Evolutionary conservation across 1,139 yeast species (phyloP), one percentile per base, ranked within the genome.

Genomic region (Candida sanyaensis): DNA sequence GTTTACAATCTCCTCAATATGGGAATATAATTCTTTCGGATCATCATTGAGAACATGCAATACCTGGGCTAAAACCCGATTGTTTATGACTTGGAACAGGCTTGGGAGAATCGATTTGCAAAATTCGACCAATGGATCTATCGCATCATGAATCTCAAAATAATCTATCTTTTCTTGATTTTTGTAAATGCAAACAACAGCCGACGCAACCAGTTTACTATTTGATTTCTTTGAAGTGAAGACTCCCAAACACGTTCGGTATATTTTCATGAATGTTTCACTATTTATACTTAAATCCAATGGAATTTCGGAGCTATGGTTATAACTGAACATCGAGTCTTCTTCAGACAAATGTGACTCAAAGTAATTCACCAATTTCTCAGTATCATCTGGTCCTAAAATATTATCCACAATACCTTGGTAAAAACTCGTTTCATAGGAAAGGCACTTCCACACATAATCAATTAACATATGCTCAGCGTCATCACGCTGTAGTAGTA

Each of bases 111-210:
- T 37, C 11, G 12, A n/a, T 4, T 31, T 32, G 23, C 41, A 43
- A 26, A 43, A 43, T 7, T 12, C 32, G 6, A 3, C 21, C 17
- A 37, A 12, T 9, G 32, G 29, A 12, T 30, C 37, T 12, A 26
- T 17, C 26, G 31, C 8, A 4, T 34, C 42, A 32, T 57, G 55
- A 11, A 64, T 23, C 41, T 66, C 72, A 38, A 69, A 57, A 42
- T 55, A 58, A 24, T 60, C 63, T 9, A 66, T 54, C n/a, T 49
- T 48, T 3, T 50, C 50, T 28, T 61, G 64, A 37, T 54, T 57
- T 45, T 66, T 68, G 52, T 57, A 69, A 30, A 65, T 45, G 6
- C 51, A 52, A 5, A 68, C 44, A 64, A 69, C 59, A 6, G 67
- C 51, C 50, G 29, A 56, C 47, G 50, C 48, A 24, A 42, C 41